Evolutionary conservation across 1,139 yeast genomes (phyloP), one percentile per base, ranked within the genome.

Genomic region (Candida labiduridarum): DNA sequence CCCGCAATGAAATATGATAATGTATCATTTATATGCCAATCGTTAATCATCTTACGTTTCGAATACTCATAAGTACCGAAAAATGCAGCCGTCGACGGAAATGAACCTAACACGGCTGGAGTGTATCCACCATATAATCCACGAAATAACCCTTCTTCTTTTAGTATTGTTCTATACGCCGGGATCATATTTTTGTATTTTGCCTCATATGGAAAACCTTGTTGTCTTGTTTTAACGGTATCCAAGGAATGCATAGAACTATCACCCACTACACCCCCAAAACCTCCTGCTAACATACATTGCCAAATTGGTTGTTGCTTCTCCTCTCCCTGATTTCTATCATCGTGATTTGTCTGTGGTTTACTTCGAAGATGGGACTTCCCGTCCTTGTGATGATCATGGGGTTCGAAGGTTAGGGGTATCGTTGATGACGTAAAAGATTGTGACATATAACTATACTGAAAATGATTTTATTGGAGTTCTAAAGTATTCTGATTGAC

Each of bases 161-260:
- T 66, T 42, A 87, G 69, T 22, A 94, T 87, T 0, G 94, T 85
- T 39, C 72, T 58, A 61, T 87, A 89, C 0, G 98, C 97, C 6
- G 84, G 79, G 16, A 78, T 65, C 77, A 89, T 76, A 58, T 79
- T 81, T 56, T 74, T 78, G 67, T 94, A 92, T 66, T 88, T 88
- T 7, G 72, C 58, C 30, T 82, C 82, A 55, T 78, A 74, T 18
- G 90, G 86, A 6, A 96, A 89, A 27, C 97, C 98, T 64, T 94
- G 99, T 66, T 94, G 99, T 58, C 99, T 78, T 1, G 99, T 94
- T 67, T 94, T 94, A 39, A 95, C 97, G 0, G 99, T 94, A 63
- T 94, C 99, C 43, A 94, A 72, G 1, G 98, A 92, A 67, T 94
- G 97, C 97, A 94, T 94, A 45, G 84, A 74, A 1, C 96, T 80